Conservation (phyloP, 768 basidiomycete species). For the Panaeolus cyanescens region DNA sequence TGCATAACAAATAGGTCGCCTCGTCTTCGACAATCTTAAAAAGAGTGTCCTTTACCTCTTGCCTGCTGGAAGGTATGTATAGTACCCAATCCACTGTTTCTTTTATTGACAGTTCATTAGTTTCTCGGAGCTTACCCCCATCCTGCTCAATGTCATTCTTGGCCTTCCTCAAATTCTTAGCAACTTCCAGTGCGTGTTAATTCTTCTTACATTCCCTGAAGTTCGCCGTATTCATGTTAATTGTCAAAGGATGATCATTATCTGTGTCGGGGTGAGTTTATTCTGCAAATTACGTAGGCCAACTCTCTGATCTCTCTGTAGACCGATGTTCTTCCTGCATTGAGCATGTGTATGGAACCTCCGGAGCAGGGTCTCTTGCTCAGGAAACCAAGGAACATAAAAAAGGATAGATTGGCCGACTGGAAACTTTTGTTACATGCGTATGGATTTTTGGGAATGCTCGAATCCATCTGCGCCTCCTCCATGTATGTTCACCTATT, state of each 20-base stretch:
- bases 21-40: slow-evolving; percentile 68
- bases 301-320: slow-evolving; percentile 1
- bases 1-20: slow-evolving; percentile 36
- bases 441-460: slow-evolving; percentile 53
- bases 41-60: slow-evolving; percentile 54
- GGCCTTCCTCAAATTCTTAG: slow-evolving; percentile 37
- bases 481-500: slow-evolving; percentile 37
- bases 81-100: not conserved
- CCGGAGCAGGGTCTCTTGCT: slow-evolving; percentile 62
- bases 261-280: slow-evolving; percentile 44
- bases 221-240: not conserved
- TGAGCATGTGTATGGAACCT: slow-evolving; percentile 58
- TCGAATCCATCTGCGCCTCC: slow-evolving; percentile 49
- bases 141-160: slow-evolving; percentile 49
- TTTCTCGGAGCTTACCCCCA: slow-evolving; percentile 65
- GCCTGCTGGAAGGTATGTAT: slow-evolving; percentile 47
- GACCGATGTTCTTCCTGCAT: slow-evolving; percentile 58
- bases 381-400: slow-evolving; percentile 55
- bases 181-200: slow-evolving; percentile 27
- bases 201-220: no score
- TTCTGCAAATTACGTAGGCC: not conserved
- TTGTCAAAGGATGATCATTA: slow-evolving; percentile 37
- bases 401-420: slow-evolving; percentile 57
- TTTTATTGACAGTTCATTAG: slow-evolving; percentile 21
- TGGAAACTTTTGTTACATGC: slow-evolving; percentile 56